Conservation (phyloP, 1,139 yeast species). For the Blastobotrys malaysiensis region DNA sequence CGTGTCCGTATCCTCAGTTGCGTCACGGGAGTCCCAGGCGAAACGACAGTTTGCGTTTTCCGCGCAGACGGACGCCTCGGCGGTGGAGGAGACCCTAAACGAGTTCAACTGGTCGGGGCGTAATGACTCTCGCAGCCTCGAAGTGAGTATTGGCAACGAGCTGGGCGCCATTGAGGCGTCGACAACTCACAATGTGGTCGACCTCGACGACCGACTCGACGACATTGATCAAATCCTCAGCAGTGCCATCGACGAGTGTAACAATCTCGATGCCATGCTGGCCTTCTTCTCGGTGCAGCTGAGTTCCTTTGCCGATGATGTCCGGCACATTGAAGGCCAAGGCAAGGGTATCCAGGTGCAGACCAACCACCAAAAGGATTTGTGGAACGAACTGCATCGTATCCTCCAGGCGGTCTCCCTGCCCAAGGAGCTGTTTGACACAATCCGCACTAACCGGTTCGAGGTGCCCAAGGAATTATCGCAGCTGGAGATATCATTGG, state of each 20-base stretch:
- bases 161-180: conserved; percentile 46
- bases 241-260: conserved; percentile 56
- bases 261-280: conserved; percentile 51
- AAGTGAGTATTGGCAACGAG: conserved; percentile 52
- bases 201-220: conserved; percentile 40
- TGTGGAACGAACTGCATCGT: conserved; percentile 65
- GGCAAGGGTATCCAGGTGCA: conserved; percentile 81
- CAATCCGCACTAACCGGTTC: conserved; percentile 46
- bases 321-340: conserved; percentile 65
- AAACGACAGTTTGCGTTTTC: conserved; percentile 15
- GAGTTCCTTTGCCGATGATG: conserved; percentile 59
- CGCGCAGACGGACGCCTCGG: conserved; percentile 22
- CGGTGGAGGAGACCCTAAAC: conserved; percentile 61
- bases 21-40: conserved; percentile 9
- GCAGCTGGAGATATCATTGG: conserved; percentile 52
- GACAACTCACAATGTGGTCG: conserved; percentile 45
- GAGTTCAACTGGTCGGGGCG: conserved; percentile 68
- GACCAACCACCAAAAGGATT: conserved; percentile 69
- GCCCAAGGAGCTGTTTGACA: conserved; percentile 48
- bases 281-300: conserved; percentile 55
- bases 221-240: conserved; percentile 42
- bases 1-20: background rate
- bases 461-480: conserved; percentile 44
- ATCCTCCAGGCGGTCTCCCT: conserved; percentile 65
- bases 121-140: conserved; percentile 55